Evolutionary conservation across 768 basidiomycete genomes (phyloP).

Genomic region (Leucosporidium yakuticum): DNA sequence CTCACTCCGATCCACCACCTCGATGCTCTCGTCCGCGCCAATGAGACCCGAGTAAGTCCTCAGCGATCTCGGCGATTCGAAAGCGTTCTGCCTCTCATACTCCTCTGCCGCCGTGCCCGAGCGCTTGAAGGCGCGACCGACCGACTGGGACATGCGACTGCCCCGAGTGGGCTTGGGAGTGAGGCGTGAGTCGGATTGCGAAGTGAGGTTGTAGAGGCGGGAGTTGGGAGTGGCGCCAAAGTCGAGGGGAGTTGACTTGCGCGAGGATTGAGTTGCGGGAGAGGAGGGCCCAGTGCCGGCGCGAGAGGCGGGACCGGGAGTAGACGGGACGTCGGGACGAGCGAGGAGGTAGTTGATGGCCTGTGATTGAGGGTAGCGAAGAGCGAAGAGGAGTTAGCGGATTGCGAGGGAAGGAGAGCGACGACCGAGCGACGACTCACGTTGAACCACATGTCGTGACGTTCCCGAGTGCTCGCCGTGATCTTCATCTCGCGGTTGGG

Average conservation of each 20-base stretch:
- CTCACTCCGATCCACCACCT: constrained; percentile 58
- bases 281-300: background rate
- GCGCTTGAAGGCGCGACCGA: constrained; percentile 54
- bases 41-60: constrained; percentile 26
- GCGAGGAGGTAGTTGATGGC: constrained; percentile 84
- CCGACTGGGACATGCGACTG: too few species aligned
- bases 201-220: constrained; percentile 14
- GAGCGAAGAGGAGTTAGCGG: background rate
- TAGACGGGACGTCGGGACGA: constrained; percentile 53
- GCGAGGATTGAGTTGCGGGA: background rate
- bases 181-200: constrained; percentile 33
- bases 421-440: background rate
- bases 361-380: constrained; percentile 46
- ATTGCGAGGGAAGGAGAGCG: too few species aligned
- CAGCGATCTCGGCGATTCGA: constrained; percentile 40
- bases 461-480: constrained; percentile 89
- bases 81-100: constrained; percentile 48
- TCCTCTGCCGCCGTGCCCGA: constrained; percentile 87
- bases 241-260: background rate
- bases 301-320: constrained; percentile 7
- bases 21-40: constrained; percentile 63
- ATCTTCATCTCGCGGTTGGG: constrained; percentile 96
- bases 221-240: background rate
- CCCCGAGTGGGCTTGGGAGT: constrained; percentile 17
- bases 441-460: constrained; percentile 92